Conservation (phyloP, 257 asterid species). For the Fraxinus americana region DNA sequence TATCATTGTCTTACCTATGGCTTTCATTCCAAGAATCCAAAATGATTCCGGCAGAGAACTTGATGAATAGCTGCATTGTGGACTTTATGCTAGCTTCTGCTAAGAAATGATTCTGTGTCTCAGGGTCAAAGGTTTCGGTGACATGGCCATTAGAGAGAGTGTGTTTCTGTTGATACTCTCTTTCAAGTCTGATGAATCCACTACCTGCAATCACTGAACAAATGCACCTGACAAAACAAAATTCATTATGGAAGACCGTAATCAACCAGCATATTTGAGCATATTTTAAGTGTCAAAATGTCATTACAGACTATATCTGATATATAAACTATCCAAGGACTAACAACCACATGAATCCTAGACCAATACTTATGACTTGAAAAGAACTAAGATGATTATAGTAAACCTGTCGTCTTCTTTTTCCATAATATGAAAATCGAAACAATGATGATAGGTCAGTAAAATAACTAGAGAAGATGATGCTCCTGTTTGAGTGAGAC, state of each 20-base stretch:
- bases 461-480: neutral
- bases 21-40: conserved; percentile 85
- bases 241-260: conserved; percentile 14
- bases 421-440: neutral
- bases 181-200: conserved; percentile 83
- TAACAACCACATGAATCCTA: neutral
- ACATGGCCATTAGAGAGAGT: conserved; percentile 78
- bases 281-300: neutral
- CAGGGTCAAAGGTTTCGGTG: conserved; percentile 62
- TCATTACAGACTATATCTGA: neutral
- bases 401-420: neutral
- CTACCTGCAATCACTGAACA: conserved; percentile 92
- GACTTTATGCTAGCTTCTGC: conserved; percentile 83
- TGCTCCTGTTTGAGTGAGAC: neutral
- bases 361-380: neutral
- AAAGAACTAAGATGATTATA: neutral
- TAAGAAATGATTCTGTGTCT: conserved; percentile 54
- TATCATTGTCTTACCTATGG: conserved; percentile 51
- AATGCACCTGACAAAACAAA: conserved; percentile 68
- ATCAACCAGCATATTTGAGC: conserved; percentile 1
- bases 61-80: conserved; percentile 84
- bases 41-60: conserved; percentile 85
- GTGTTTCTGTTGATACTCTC: conserved; percentile 73
- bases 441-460: neutral
- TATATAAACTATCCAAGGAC: neutral